Base-by-base conservation (phyloP, 2,329 filamentous ascomycete genomes). In the Alternaria arbusti region DNA sequence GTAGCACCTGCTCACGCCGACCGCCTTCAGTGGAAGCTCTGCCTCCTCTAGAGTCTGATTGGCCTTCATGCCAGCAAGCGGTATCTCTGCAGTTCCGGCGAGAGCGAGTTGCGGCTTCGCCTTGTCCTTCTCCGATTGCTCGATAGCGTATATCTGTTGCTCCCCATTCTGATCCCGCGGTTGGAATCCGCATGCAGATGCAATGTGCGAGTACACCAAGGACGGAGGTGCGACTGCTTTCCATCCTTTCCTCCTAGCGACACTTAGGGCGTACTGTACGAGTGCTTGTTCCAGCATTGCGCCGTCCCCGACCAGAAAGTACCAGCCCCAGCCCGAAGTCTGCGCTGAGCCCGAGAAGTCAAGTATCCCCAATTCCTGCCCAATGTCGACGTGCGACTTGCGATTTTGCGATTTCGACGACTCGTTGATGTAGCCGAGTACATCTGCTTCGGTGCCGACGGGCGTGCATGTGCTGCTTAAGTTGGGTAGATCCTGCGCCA, bases 321-420 rank as follows among this genome's bases (percentile, higher is more conserved):
- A 99, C 93, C 94, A 99, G 1, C 96, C 96, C 95, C 95, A 99
- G 40, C 96, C 96, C 4, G 91, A 92, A 2, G 93, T 90, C n/a
- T 87, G 89, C 2, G 90, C 90, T 6, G 94, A 93, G 63, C 87
- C 90, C 6, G 91, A 85, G 75, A 99, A 97, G 82, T 99, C 95
- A 55, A 99, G 85, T n/a, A 99, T 86, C 32, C 90, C 90, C n/a
- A 99, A 87, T 74, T 94, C 88, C 5, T 89, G 85, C 30, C 96
- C 96, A 70, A 99, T 95, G 70, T 95, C 87, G 8, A 96, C 91
- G 79, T 97, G 94, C 0, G 92, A 95, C 45, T 88, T 86, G 86
- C 86, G 90, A 7, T 86, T 81, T 60, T 82, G 81, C 68, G 75
- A 78, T 70, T 63, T 73, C 15, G 65, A 69, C 36, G 67, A 68